Conservation (phyloP, 768 basidiomycete species). For the Auriculariales sp. region DNA sequence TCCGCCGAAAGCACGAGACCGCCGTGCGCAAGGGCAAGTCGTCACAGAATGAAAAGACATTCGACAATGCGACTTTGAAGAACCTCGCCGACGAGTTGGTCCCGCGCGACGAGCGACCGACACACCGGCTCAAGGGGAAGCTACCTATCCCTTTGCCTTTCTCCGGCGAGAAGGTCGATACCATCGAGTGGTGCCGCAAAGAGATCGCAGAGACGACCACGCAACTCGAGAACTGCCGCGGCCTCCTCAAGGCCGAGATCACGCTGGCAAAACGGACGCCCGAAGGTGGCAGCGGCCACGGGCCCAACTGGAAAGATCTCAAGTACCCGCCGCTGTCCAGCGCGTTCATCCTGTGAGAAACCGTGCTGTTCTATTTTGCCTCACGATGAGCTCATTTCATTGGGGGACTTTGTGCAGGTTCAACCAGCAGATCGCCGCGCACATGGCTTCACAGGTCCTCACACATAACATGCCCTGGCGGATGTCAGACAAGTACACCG, state of each 20-base stretch:
- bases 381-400: too few relatives aligned
- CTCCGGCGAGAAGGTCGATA: constrained; percentile 79
- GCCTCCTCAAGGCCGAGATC: constrained; percentile 9
- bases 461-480: constrained; percentile 70
- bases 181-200: constrained; percentile 75
- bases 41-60: constrained; percentile 13
- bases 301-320: constrained; percentile 11
- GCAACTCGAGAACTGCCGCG: constrained; percentile 37
- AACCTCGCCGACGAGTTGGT: constrained; percentile 43
- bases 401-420: too few relatives aligned
- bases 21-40: constrained; percentile 20
- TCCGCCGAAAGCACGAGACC: constrained; percentile 42
- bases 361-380: too few relatives aligned
- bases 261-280: constrained; percentile 20
- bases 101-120: constrained; percentile 59
- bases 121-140: constrained; percentile 48
- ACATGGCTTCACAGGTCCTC: constrained; percentile 65
- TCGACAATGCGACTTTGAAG: constrained; percentile 16
- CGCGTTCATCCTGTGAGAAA: constrained; percentile 77
- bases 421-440: constrained; percentile 84
- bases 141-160: constrained; percentile 46
- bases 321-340: constrained; percentile 49
- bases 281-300: constrained; percentile 12
- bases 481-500: constrained; percentile 65
- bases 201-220: constrained; percentile 49